phyloP scores from a whole-genome alignment of 768 basidiomycete genomes.

The Xerocomus spinulosus region DNA sequence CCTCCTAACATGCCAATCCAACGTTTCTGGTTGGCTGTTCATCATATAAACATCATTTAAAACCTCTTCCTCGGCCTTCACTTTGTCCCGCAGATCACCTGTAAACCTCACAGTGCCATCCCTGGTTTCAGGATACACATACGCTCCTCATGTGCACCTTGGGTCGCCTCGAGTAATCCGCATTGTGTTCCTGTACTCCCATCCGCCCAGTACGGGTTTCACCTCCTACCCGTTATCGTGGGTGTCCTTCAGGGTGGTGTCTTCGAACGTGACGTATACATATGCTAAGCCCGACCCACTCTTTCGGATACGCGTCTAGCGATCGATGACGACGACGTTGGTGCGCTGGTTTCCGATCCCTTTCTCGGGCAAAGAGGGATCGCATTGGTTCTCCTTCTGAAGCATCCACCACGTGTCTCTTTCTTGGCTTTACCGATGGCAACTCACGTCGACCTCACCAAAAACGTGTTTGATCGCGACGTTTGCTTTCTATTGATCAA shows the following conservation, averaged over 20 bases:
- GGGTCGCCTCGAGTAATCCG: constrained; percentile 20
- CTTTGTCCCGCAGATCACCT: constrained; percentile 3
- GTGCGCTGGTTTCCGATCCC: background rate
- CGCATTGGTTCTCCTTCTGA: constrained; percentile 4
- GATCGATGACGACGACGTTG: background rate
- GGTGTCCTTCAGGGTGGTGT: constrained; percentile 1
- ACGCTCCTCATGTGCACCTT: constrained; percentile 1
- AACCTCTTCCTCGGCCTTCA: constrained; percentile 5
- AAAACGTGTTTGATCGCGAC: background rate
- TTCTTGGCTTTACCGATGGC: background rate
- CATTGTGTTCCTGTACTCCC: constrained; percentile 8
- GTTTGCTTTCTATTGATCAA: background rate
- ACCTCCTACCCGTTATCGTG: constrained; percentile 8
- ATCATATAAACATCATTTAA: constrained; percentile 8
- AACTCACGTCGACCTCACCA: constrained; percentile 1
- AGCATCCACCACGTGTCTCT: constrained; percentile 10
- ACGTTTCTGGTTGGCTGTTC: constrained; percentile 19
- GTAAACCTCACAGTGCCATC: background rate
- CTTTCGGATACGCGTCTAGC: background rate
- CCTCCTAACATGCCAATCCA: constrained; percentile 19
- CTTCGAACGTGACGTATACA: background rate
- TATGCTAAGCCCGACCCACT: background rate
- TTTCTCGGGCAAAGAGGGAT: constrained; percentile 1
- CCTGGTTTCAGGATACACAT: constrained; percentile 2
- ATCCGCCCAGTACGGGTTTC: constrained; percentile 5